Percentiles rank a stretch among this genome's conserved stretches.
Evolutionary conservation across 495 filamentous ascomycete genomes (phyloP).

Genomic region (Stereocaulon alpinum): DNA sequence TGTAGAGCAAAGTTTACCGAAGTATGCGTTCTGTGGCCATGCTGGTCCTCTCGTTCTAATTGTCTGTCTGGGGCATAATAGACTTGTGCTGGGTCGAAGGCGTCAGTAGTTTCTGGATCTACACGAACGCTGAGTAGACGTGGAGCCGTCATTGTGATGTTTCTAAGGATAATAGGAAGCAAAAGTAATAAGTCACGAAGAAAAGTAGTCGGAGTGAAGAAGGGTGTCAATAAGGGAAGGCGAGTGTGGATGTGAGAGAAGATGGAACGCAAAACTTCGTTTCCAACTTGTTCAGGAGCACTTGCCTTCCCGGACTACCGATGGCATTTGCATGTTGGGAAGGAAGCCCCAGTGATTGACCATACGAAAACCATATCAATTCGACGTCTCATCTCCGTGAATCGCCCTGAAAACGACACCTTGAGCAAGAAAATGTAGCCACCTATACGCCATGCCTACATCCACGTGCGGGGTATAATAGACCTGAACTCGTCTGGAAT

Average conservation of each 20-base stretch:
- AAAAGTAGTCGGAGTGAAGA: background rate
- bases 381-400: background rate
- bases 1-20: constrained; percentile 3
- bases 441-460: background rate
- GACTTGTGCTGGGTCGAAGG: background rate
- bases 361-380: background rate
- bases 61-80: constrained; percentile 1
- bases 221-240: background rate
- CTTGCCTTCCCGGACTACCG: background rate
- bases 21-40: constrained; percentile 13
- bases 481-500: background rate
- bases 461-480: background rate
- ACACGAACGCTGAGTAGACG: constrained; percentile 5
- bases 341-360: background rate
- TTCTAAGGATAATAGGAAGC: background rate
- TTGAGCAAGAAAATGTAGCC: background rate
- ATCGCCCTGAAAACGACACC: background rate
- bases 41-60: background rate
- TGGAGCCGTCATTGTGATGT: constrained; percentile 8
- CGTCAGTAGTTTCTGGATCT: background rate
- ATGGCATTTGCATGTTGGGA: background rate
- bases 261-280: background rate
- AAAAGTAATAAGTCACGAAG: background rate
- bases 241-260: background rate
- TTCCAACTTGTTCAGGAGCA: background rate